Evolutionary conservation across 495 filamentous ascomycete genomes (phyloP), one percentile per base, ranked within the genome.

Genomic region (Bryoglossum gracile): DNA sequence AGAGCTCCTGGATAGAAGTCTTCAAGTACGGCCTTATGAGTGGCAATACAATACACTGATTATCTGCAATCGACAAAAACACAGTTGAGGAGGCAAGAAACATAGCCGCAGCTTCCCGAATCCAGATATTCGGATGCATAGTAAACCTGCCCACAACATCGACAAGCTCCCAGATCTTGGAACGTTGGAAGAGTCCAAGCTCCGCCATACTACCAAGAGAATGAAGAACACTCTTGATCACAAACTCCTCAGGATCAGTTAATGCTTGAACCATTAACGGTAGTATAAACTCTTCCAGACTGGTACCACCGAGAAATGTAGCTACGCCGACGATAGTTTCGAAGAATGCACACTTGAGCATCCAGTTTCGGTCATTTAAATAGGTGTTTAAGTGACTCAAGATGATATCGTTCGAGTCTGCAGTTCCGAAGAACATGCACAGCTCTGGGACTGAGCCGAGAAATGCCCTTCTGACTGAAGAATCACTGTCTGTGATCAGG

Each of bases 251-350:
- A 0, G 87, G 82, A 54, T 99, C 94, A 0, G 90, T 90, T 55
- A 97, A 73, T n/a, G 92, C 89, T 65, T 95, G 94, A 8, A 95
- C 75, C 89, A 99, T 95, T 10, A 99, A 68, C 1, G 94, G 94
- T 32, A 99, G 73, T 39, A 97, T 94, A 59, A 94, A 99, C 50
- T 94, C 91, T 64, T 99, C 94, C 43, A 97, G 65, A 47, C 83
- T 90, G 11, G 78, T 83, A 40, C 83, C 86, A 4, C 94, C 94
- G 32, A 97, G 73, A 53, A 94, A 96, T 0, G 86, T 80, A 11
- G 89, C 87, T 46, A 99, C 92, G 8, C 90, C 90, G 16, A 96
- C 86, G 16, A 97, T 90, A 0, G 90, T 87, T 53, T 94, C 87
- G 54, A 99, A 95, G 61, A 97, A 97, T 16, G 94, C 89, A 59